Evolutionary conservation across 2,329 filamentous ascomycete species (phyloP), one percentile per base, ranked within the genome.

Genomic region (Cordyceps javanica): DNA sequence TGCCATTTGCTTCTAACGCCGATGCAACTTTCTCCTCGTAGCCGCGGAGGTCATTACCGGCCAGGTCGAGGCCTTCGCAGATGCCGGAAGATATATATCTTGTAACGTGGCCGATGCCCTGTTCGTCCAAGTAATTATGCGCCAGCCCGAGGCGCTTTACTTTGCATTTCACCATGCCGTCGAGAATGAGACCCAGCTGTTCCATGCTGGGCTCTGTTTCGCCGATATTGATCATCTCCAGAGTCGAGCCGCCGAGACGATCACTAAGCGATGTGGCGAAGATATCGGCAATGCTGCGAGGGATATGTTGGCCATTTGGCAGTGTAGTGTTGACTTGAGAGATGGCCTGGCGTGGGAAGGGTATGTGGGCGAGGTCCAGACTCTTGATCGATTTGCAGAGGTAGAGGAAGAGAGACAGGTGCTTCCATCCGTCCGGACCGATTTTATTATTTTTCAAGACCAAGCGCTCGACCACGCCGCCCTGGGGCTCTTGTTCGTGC

Each of bases 381-480:
- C 83, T 88, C 70, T 91, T 92, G 57, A 99, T 77, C 1, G 91
- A 91, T 61, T 86, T 87, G 65, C 90, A 96, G 77, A 97, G 87
- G 72, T 96, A 90, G 54, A 96, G 79, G 69, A 97, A 99, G 7
- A 96, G 77, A 41, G 88, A 88, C 58, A 97, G 86, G 68, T 97
- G 86, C 66, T 88, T 91, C 94, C 94, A 99, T 16, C 93, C 94
- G 62, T 95, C 88, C 0, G 80, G 78, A 0, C 90, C 89, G 60
- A 97, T 87, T 66, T 91, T 93, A 68, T 97, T 97, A 72, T 95
- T 91, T 73, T 95, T 96, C 42, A 99, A 73, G 2, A 90, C 88
- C 7, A 99, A 75, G 61, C 91, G 89, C 73, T 97, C 91, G 5
- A 97, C 83, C 1, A 95, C 85, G 16, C 91, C 91, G 49, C 83